A percentile compares a stretch with the other conserved stretches of the same genome.
Conservation (phyloP, 2,329 filamentous ascomycete genomes). For the Botrytis paeoniae region DNA sequence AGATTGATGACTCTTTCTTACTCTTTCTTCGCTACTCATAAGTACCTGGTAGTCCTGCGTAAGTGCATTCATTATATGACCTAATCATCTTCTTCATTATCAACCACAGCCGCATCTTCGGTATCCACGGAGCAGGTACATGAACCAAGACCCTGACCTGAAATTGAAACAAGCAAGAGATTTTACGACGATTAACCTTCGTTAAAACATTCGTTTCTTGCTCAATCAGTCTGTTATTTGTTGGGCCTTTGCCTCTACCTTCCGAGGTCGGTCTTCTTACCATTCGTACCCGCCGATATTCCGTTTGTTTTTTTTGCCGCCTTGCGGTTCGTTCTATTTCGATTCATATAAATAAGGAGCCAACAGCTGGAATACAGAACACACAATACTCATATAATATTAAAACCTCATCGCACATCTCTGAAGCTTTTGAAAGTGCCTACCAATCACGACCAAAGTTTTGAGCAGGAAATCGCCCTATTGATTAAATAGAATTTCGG, state of each 20-base stretch:
- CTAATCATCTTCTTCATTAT: not conserved
- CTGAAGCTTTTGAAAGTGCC: not conserved
- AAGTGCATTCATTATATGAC: not conserved
- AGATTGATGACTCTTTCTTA: not conserved
- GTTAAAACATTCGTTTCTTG: not conserved
- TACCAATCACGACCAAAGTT: not conserved
- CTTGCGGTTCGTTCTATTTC: not conserved
- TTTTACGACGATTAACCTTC: not conserved
- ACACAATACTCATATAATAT: not conserved
- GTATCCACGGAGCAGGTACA: not conserved
- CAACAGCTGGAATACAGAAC: not conserved
- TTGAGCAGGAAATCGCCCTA: not conserved
- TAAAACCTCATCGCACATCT: not conserved
- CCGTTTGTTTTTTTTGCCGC: not conserved
- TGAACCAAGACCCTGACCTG: not conserved
- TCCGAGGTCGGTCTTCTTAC: not conserved
- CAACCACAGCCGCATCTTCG: not conserved
- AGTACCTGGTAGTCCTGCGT: not conserved
- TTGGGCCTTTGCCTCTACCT: not conserved
- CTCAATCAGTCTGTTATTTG: not conserved
- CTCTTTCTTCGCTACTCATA: not conserved
- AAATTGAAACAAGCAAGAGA: not conserved
- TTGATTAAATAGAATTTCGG: not conserved
- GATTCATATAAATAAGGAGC: not conserved
- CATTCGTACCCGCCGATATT: not conserved